A percentile compares a stretch with the other conserved stretches of the same genome.
Conservation (phyloP, 805 yeast genomes). For the Pichia exigua region DNA sequence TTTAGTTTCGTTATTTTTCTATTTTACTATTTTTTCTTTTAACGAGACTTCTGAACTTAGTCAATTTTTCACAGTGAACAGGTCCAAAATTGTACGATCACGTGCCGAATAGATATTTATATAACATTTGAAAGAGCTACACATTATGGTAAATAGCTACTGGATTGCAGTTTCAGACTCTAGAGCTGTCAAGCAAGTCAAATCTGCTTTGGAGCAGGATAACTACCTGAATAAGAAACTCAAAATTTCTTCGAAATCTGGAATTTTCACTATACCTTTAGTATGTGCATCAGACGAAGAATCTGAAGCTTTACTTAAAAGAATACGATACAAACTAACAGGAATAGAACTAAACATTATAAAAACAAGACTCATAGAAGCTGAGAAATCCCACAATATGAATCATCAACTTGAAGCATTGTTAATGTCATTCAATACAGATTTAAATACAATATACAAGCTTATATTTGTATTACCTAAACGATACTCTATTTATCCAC, state of each 20-base stretch:
- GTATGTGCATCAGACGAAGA: not conserved
- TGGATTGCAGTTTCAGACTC: not conserved
- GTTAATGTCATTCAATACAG: not conserved
- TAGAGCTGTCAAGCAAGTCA: constrained; percentile 1
- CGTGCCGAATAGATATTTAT: no score
- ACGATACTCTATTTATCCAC: constrained; percentile 58
- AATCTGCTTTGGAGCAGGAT: not conserved
- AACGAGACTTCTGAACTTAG: not conserved
- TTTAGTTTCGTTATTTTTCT: no score
- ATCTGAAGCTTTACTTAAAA: not conserved
- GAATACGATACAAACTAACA: not conserved
- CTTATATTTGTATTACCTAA: constrained; percentile 32
- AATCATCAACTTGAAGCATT: not conserved
- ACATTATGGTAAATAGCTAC: not conserved
- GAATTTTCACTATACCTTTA: not conserved
- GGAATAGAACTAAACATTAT: not conserved
- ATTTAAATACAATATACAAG: not conserved
- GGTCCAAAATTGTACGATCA: no score
- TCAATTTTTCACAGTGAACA: no score
- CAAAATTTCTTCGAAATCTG: constrained; percentile 3
- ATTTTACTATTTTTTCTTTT: not conserved
- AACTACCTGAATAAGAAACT: not conserved
- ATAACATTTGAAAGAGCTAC: not conserved
- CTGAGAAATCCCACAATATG: not conserved
- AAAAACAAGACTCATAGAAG: not conserved